Percentiles rank a stretch among this genome's conserved stretches.
Conservation (phyloP, 768 basidiomycete genomes). For the Amanita rimosa region DNA sequence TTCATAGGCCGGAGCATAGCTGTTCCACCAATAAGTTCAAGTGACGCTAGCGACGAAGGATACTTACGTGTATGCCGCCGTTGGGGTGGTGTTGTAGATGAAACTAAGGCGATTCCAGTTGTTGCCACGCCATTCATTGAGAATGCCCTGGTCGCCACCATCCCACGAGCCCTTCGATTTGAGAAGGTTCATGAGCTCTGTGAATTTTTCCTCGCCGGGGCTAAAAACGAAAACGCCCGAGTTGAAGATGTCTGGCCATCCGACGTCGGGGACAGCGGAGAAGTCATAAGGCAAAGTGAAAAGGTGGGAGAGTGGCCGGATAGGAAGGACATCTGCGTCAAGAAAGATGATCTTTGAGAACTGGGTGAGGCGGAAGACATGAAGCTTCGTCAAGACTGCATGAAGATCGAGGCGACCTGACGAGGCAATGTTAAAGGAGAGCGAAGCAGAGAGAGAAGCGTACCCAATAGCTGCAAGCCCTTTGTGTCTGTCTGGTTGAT, state of each 20-base stretch:
- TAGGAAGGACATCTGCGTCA: slow-evolving; percentile 85
- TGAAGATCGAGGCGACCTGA: slow-evolving; percentile 89
- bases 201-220: slow-evolving; percentile 78
- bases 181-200: slow-evolving; percentile 57
- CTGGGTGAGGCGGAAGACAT: slow-evolving; percentile 85
- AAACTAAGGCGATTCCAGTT: slow-evolving; percentile 95
- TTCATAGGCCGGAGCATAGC: slow-evolving; percentile 94
- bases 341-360: slow-evolving; percentile 84
- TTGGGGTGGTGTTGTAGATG: slow-evolving; percentile 96
- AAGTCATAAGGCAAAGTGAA: slow-evolving; percentile 77
- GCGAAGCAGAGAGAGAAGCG: neutral
- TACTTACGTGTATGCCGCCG: slow-evolving; percentile 90
- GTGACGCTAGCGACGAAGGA: slow-evolving; percentile 14
- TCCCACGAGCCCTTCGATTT: slow-evolving; percentile 85
- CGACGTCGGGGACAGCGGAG: slow-evolving; percentile 91
- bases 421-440: neutral
- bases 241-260: slow-evolving; percentile 99
- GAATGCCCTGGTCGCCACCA: slow-evolving; percentile 95
- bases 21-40: slow-evolving; percentile 21
- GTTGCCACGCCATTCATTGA: slow-evolving; percentile 87
- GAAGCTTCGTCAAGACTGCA: slow-evolving; percentile 92
- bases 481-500: slow-evolving; percentile 60
- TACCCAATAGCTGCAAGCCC: slow-evolving; percentile 77
- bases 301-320: slow-evolving; percentile 86
- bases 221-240: slow-evolving; percentile 87